These are phyloP conservation scores for Lachnellula arida DNA, from an alignment of 2,329 filamentous ascomycete species.

Conservation along the genomic window DNA sequence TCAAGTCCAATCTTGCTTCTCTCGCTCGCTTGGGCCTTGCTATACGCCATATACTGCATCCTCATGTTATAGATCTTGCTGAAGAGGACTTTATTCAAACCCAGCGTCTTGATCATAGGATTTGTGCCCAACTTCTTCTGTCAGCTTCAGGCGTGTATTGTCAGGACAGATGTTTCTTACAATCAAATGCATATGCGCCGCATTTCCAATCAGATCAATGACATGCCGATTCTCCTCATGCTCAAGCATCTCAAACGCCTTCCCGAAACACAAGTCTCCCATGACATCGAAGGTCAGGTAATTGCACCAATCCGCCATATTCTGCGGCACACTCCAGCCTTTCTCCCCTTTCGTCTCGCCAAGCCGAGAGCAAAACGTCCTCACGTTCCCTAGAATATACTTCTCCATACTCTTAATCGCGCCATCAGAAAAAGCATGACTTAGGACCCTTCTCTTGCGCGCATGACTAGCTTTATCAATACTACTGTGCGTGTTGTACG, in stretches of 20 bases:
- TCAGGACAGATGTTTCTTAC: constrained; percentile 34
- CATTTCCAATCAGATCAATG: constrained; percentile 61
- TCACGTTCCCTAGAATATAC: constrained; percentile 27
- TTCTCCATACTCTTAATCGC: constrained; percentile 31
- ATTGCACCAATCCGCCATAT: constrained; percentile 48
- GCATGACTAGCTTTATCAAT: constrained; percentile 66
- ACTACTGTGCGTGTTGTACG: no score
- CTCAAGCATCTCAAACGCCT: constrained; percentile 46
- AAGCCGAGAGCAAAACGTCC: constrained; percentile 60
- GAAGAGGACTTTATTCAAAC: constrained; percentile 64
- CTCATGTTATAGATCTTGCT: constrained; percentile 61
- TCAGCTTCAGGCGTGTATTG: not conserved
- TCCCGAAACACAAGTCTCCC: constrained; percentile 47
- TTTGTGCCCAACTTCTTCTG: constrained; percentile 51
- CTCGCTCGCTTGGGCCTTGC: constrained; percentile 60
- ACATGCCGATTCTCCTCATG: constrained; percentile 57
- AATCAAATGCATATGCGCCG: constrained; percentile 64
- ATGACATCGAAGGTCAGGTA: constrained; percentile 46
- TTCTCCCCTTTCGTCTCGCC: constrained; percentile 24
- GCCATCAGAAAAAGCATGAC: constrained; percentile 55
- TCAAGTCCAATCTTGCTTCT: constrained; percentile 60
- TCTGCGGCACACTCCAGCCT: constrained; percentile 45
- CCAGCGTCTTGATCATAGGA: constrained; percentile 61
- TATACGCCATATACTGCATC: constrained; percentile 67
- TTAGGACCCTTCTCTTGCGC: constrained; percentile 58